A percentile compares a stretch with the other conserved stretches of the same genome.
Evolutionary conservation across 2,329 filamentous ascomycete genomes (phyloP).

Genomic region (Immersiporthe knoxdaviesiana): DNA sequence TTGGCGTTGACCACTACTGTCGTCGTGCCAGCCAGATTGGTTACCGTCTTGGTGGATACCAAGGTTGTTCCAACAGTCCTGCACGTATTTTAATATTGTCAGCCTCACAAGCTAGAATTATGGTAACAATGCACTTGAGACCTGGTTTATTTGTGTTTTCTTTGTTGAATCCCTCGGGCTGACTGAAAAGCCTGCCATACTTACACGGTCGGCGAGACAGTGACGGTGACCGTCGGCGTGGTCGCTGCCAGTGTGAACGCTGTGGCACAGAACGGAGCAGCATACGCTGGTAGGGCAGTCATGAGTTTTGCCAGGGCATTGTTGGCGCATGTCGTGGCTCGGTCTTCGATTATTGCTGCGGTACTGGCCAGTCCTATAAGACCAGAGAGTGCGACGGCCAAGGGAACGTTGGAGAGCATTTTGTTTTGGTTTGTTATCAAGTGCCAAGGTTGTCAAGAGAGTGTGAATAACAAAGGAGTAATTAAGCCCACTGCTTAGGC

Average conservation of each 20-base stretch:
- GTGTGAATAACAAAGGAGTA: not conserved
- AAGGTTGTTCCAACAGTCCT: constrained; percentile 17
- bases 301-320: constrained; percentile 12
- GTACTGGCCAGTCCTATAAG: constrained; percentile 11
- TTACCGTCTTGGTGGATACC: constrained; percentile 14
- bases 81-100: not conserved
- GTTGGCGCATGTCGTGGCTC: constrained; percentile 13
- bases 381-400: constrained; percentile 4
- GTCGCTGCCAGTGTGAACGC: constrained; percentile 12
- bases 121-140: no score
- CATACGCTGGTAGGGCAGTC: constrained; percentile 12
- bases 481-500: not conserved
- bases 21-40: constrained; percentile 6
- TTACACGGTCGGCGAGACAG: constrained; percentile 15
- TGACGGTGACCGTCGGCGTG: constrained; percentile 12
- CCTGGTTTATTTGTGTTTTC: not conserved
- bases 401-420: constrained; percentile 14
- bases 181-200: not conserved
- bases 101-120: not conserved
- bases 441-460: not conserved
- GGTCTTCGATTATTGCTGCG: not conserved
- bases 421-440: not conserved
- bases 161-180: no score
- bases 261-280: constrained; percentile 12
- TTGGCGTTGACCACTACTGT: constrained; percentile 20